These are phyloP conservation scores for Phytophthora tentaculata DNA, from an alignment of 352 stramenopile genomes.

Conservation along the genomic window DNA sequence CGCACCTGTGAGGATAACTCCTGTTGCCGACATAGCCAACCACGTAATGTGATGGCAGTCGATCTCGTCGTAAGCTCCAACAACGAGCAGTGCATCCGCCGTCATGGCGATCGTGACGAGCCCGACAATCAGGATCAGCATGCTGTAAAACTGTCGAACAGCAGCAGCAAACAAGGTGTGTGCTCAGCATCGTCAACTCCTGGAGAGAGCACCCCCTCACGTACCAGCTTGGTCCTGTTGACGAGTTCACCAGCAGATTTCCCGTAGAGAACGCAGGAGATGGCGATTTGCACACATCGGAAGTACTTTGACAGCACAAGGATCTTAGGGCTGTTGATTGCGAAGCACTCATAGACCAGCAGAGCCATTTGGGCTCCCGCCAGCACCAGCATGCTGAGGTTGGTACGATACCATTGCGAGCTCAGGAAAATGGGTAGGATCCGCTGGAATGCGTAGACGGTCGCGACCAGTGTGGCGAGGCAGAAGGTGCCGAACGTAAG, in stretches of 20 bases:
- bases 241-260: slow-evolving; percentile 71
- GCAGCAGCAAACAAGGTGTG: not conserved
- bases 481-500: slow-evolving; percentile 66
- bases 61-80: slow-evolving; percentile 52
- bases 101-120: slow-evolving; percentile 65
- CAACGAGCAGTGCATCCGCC: slow-evolving; percentile 52
- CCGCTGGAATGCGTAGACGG: slow-evolving; percentile 48
- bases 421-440: slow-evolving; percentile 66
- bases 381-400: slow-evolving; percentile 68
- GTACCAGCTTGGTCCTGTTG: slow-evolving; percentile 47
- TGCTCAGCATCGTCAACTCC: not conserved
- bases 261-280: slow-evolving; percentile 75
- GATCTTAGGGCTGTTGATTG: slow-evolving; percentile 61
- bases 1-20: slow-evolving; percentile 63
- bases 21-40: slow-evolving; percentile 70
- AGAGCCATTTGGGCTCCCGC: slow-evolving; percentile 69
- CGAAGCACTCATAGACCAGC: slow-evolving; percentile 67
- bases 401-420: slow-evolving; percentile 64
- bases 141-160: slow-evolving; percentile 48
- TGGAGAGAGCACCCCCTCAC: not conserved
- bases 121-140: slow-evolving; percentile 58
- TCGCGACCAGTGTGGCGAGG: slow-evolving; percentile 54
- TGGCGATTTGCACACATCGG: slow-evolving; percentile 66
- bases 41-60: slow-evolving; percentile 77
- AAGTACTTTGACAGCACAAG: slow-evolving; percentile 80